Conservation (phyloP, 2,329 filamentous ascomycete genomes). For the Phyllosticta citrichinensis region DNA sequence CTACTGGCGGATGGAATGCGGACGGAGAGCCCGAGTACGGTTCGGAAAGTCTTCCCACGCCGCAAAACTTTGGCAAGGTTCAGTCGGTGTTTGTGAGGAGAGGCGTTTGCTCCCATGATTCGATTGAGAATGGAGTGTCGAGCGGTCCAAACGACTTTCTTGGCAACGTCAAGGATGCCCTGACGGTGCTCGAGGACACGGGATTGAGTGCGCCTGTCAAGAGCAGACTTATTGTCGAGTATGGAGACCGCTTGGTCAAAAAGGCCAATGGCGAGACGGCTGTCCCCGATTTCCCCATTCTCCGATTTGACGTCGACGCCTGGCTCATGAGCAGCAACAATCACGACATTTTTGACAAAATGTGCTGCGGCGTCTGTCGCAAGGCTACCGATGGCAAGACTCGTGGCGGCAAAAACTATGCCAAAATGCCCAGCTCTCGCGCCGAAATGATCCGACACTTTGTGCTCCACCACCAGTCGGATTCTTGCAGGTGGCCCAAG, state of each 20-base stretch:
- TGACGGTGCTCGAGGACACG: constrained; percentile 13
- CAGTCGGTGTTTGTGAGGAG: constrained; percentile 14
- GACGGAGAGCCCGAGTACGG: constrained; percentile 10
- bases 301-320: constrained; percentile 6
- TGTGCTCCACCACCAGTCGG: constrained; percentile 1
- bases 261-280: constrained; percentile 1
- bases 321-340: constrained; percentile 9
- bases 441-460: constrained; percentile 9
- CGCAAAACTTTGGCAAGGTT: neutral
- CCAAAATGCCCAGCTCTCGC: constrained; percentile 5
- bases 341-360: constrained; percentile 9
- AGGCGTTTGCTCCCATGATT: neutral
- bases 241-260: constrained; percentile 11
- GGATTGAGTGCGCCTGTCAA: constrained; percentile 14
- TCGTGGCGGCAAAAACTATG: constrained; percentile 10
- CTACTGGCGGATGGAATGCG: constrained; percentile 19
- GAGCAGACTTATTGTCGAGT: constrained; percentile 19
- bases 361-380: constrained; percentile 8
- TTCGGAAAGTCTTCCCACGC: neutral
- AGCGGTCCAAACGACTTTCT: constrained; percentile 13
- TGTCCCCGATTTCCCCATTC: neutral
- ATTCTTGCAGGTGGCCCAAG: constrained; percentile 5
- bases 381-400: constrained; percentile 2
- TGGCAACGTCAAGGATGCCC: constrained; percentile 17
- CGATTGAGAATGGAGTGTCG: neutral